A percentile compares a stretch with the other conserved stretches of the same genome.
phyloP scores from a whole-genome alignment of 2,329 filamentous ascomycete genomes.

The Neurospora sp. region DNA sequence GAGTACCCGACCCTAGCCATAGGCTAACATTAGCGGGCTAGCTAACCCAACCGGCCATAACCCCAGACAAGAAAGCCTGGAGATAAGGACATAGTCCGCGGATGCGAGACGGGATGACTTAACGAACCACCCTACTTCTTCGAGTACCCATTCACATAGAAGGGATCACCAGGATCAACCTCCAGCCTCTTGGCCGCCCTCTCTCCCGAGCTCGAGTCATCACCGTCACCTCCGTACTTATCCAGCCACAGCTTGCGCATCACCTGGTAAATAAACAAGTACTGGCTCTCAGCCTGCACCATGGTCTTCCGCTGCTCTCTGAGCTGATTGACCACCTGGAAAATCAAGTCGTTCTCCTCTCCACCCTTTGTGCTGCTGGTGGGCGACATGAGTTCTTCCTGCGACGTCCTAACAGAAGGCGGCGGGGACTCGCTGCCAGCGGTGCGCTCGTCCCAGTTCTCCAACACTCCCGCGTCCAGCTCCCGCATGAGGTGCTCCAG shows the following conservation, averaged over 20 bases:
- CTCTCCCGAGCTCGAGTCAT: slow-evolving; percentile 21
- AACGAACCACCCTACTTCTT: background rate
- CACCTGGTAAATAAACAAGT: slow-evolving; percentile 80
- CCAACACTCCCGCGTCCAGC: slow-evolving; percentile 62
- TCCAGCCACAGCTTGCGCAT: slow-evolving; percentile 65
- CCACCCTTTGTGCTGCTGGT: slow-evolving; percentile 17
- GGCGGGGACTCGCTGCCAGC: background rate
- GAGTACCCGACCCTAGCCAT: background rate
- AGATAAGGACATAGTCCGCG: background rate
- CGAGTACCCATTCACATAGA: background rate
- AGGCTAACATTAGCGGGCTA: background rate
- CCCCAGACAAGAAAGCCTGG: background rate
- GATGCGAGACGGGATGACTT: background rate
- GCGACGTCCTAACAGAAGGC: slow-evolving; percentile 2
- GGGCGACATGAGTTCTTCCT: background rate
- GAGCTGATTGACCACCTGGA: slow-evolving; percentile 67
- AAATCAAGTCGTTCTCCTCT: slow-evolving; percentile 53
- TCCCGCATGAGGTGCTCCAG: slow-evolving; percentile 86
- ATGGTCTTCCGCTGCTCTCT: slow-evolving; percentile 86
- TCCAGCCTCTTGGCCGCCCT: slow-evolving; percentile 45
- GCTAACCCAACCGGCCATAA: background rate
- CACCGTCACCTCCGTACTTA: slow-evolving; percentile 38
- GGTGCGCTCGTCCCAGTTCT: slow-evolving; percentile 28
- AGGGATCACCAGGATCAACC: slow-evolving; percentile 29
- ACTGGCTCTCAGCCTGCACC: slow-evolving; percentile 85